Evolutionary conservation across 202 grass and related monocot genomes (phyloP), one percentile per base, ranked within the genome.

Genomic region (Elaeis oleifera): DNA sequence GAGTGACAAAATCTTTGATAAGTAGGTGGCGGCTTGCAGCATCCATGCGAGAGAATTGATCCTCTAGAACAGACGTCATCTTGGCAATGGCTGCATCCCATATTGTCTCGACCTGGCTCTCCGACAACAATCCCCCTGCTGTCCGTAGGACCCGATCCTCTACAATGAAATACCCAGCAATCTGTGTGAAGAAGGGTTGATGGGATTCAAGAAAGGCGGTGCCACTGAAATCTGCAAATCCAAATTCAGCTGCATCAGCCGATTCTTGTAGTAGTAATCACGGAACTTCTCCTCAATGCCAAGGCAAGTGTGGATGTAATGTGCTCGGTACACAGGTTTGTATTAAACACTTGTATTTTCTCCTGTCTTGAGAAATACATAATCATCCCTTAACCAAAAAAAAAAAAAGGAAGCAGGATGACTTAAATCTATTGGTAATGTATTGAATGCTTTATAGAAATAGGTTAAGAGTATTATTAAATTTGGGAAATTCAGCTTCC

Each of bases 111-210:
- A 89, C 65, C 60, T 89, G 90, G 23, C 66, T 80, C 55, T 89
- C 90, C 24, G 74, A 83, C 44, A 95, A 66, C 62, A 95, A 65
- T 4, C 85, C 90, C 67, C 84, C 79, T 74, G 82, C 82, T 54
- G 85, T 80, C 58, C 74, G 76, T 73, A 95, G 75, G 18, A 89
- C 79, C 56, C 77, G 76, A 48, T 78, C 74, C 56, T 95, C 90
- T 59, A 95, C 49, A 53, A 95, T 85, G 72, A 95, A 95, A 81
- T 83, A 95, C 1, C 90, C 90, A 73, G 82, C 85, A 63, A 95
- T 59, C 69, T 95, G 90, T 53, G 73, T 54, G 64, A 95, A 72
- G 74, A 89, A 89, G n/a, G 74, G 77, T 64, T 83, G 85, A 26
- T 89, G 79, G 2, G 70, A 89, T 48, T 95, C 90, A 51, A 95